A percentile compares a stretch with the other conserved stretches of the same genome.
phyloP scores from a whole-genome alignment of 2,329 filamentous ascomycete genomes.

The Chaetomium strumarium region DNA sequence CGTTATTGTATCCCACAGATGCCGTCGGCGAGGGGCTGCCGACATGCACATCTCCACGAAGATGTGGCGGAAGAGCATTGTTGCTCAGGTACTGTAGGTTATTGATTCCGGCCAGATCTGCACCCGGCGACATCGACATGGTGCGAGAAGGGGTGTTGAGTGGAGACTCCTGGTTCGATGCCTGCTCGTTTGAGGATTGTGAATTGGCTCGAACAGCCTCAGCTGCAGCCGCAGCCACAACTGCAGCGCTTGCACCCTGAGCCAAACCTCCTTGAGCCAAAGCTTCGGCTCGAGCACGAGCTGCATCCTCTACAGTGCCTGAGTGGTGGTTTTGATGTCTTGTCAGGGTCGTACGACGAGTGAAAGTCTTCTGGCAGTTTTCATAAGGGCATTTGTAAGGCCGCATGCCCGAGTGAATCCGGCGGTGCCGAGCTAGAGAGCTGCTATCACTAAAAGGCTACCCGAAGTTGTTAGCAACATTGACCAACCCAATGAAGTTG shows the following conservation, averaged over 20 bases:
- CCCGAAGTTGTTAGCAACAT: slow-evolving; percentile 14
- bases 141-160: slow-evolving; percentile 76
- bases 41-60: slow-evolving; percentile 68
- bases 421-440: slow-evolving; percentile 84
- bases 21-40: slow-evolving; percentile 65
- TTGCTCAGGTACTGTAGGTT: slow-evolving; percentile 71
- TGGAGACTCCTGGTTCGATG: slow-evolving; percentile 67
- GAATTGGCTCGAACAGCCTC: slow-evolving; percentile 32
- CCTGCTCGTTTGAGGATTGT: slow-evolving; percentile 65
- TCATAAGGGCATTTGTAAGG: slow-evolving; percentile 97
- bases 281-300: slow-evolving; percentile 79
- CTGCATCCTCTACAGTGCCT: slow-evolving; percentile 89
- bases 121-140: slow-evolving; percentile 71
- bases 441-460: slow-evolving; percentile 96
- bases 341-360: slow-evolving; percentile 87
- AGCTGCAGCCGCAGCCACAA: slow-evolving; percentile 30
- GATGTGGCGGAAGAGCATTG: slow-evolving; percentile 74
- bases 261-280: slow-evolving; percentile 62
- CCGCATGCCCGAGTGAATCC: slow-evolving; percentile 91
- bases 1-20: slow-evolving; percentile 52
- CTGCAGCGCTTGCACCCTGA: too few species aligned
- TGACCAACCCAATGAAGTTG: rapidly evolving
- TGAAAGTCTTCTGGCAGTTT: slow-evolving; percentile 98
- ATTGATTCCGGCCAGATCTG: slow-evolving; percentile 65
- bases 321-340: slow-evolving; percentile 95